Conservation (phyloP, 1,284 basidiomycete genomes). For the Clitocybe nebularis region DNA sequence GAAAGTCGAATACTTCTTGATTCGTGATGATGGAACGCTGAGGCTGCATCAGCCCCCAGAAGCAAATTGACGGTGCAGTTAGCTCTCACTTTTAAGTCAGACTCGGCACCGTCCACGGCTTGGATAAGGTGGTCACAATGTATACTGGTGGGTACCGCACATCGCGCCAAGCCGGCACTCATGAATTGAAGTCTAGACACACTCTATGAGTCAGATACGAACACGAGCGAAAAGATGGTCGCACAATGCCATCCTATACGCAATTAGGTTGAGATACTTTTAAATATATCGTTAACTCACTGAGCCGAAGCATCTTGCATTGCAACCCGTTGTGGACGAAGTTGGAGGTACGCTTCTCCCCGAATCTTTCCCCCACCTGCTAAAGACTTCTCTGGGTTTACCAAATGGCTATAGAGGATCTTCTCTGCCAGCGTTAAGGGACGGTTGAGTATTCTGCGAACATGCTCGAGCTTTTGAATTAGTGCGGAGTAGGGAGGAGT, state of each 20-base stretch:
- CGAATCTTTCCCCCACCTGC: constrained; percentile 67
- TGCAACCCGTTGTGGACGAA: constrained; percentile 90
- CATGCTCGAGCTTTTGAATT: constrained; percentile 70
- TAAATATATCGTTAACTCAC: constrained; percentile 39
- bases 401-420: constrained; percentile 93
- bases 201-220: background rate
- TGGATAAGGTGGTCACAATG: constrained; percentile 99
- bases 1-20: constrained; percentile 97
- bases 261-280: background rate
- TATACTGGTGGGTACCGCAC: constrained; percentile 83
- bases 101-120: constrained; percentile 79
- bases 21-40: constrained; percentile 86
- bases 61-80: background rate
- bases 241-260: constrained; percentile 72
- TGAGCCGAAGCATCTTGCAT: constrained; percentile 99
- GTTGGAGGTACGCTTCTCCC: constrained; percentile 88
- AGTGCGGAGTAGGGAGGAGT: constrained; percentile 87
- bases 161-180: constrained; percentile 87
- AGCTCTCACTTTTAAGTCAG: constrained; percentile 68
- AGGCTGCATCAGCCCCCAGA: constrained; percentile 2
- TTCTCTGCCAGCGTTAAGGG: constrained; percentile 95
- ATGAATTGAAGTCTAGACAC: constrained; percentile 89
- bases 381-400: constrained; percentile 75
- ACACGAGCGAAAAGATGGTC: constrained; percentile 18
- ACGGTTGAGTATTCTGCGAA: constrained; percentile 68